These are phyloP conservation scores for Fusarium phyllophilum DNA, from an alignment of 2,329 filamentous ascomycete species.

Conservation along the genomic window DNA sequence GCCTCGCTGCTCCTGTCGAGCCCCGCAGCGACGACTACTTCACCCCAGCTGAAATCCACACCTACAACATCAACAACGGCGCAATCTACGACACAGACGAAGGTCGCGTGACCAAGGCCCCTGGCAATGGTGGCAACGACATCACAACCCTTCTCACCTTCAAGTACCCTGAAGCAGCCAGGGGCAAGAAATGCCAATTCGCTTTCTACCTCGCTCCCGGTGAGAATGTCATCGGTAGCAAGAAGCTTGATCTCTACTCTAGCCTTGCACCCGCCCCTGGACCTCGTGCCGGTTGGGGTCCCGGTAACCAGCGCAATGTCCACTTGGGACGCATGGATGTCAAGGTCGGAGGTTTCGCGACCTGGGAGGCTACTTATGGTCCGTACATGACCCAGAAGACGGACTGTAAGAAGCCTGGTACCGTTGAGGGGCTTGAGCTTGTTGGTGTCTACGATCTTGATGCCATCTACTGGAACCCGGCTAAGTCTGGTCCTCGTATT, in stretches of 20 bases:
- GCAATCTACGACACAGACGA: background rate
- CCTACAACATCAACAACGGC: conserved; percentile 2
- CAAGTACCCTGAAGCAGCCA: background rate
- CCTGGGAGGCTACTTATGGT: background rate
- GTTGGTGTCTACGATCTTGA: background rate
- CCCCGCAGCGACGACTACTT: background rate
- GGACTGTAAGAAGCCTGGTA: conserved; percentile 3
- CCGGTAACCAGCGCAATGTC: background rate
- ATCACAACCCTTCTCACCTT: background rate
- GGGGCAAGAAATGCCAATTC: background rate
- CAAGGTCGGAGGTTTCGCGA: background rate
- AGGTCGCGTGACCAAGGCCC: background rate
- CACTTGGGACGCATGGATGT: background rate
- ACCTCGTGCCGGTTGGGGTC: background rate
- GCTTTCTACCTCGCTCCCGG: background rate
- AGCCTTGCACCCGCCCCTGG: background rate
- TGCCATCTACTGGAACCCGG: background rate
- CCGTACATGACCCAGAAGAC: conserved; percentile 3
- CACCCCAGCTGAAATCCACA: background rate
- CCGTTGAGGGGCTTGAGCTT: conserved; percentile 2
- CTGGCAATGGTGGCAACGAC: background rate
- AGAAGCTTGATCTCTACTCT: conserved; percentile 1
- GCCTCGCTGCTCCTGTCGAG: background rate
- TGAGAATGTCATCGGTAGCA: background rate
- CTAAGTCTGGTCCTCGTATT: background rate